Evolutionary conservation across 305 asterid species (phyloP), one percentile per base, ranked within the genome.

Genomic region (Stenogyne calaminthoides): DNA sequence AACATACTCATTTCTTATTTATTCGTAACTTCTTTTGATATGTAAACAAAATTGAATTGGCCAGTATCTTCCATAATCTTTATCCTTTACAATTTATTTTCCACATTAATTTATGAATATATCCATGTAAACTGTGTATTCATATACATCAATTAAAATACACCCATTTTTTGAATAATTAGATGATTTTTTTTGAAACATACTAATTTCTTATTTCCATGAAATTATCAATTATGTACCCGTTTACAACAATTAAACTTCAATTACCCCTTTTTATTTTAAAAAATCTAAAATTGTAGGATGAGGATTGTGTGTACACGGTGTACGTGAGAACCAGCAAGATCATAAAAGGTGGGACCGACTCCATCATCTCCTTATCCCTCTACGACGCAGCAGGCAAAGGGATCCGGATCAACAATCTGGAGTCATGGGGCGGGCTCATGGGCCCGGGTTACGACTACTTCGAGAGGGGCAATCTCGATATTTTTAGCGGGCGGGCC

Each of bases 341-440:
- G 1, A 72, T 77, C 69, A 61, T 80, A 9, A 84, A 77, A 51
- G 96, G 77, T 2, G 97, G 97, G 64, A 91, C 97, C 6, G 91
- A 91, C 66, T 88, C 96, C 0, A 76, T 34, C 10, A 85, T 91
- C 20, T 80, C 77, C 60, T 58, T 88, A 18, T 88, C 91, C 3
- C 67, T 91, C 10, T 88, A 83, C 68, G 92, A 86, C 12, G 68
- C 80, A 1, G 34, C 16, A 0, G 90, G 93, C 5, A 59, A 76
- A 9, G 92, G 89, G 0, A 57, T 90, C 60, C 67, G 76, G 73
- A 88, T 92, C 77, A 78, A 77, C 19, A 75, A 88, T 44, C 73
- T 92, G 5, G 92, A 79, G 72, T n/a, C 85, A 0, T 92, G 98
- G 98, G 98, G 98, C 37, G 96, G 96, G 70, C 82, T 88, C 0